Evolutionary conservation across 176 grass and related monocot genomes (phyloP).

Genomic region (Calamus simplicifolius): DNA sequence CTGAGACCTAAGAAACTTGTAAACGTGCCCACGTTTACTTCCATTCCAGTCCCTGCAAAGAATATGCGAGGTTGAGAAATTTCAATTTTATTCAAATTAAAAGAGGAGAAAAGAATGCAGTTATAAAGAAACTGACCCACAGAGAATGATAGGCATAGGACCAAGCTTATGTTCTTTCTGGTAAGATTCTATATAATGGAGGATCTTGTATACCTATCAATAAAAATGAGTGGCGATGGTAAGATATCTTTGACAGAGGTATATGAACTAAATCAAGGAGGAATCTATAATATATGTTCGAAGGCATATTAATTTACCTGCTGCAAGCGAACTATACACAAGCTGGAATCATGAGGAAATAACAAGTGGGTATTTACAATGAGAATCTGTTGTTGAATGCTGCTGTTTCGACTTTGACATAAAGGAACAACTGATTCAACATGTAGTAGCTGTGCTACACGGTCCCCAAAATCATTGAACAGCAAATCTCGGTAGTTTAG

Average conservation of each 20-base stretch:
- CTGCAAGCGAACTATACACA: slow-evolving; percentile 76
- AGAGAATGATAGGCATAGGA: slow-evolving; percentile 75
- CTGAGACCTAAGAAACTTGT: slow-evolving; percentile 85
- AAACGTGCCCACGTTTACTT: slow-evolving; percentile 93
- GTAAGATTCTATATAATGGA: slow-evolving; percentile 74
- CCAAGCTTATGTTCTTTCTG: slow-evolving; percentile 80
- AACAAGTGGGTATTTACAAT: slow-evolving; percentile 88
- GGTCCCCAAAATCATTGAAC: slow-evolving; percentile 91
- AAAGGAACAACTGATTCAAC: slow-evolving; percentile 55
- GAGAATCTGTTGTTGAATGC: slow-evolving; percentile 56
- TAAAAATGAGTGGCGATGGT: neutral
- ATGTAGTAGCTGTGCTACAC: slow-evolving; percentile 83
- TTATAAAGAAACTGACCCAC: slow-evolving; percentile 49
- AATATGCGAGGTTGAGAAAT: neutral
- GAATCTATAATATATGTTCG: too few relatives aligned
- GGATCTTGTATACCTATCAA: slow-evolving; percentile 79
- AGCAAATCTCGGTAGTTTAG: slow-evolving; percentile 56
- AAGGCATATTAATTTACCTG: slow-evolving; percentile 40
- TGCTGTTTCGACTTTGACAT: slow-evolving; percentile 37
- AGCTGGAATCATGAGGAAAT: slow-evolving; percentile 81
- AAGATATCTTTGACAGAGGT: too few relatives aligned
- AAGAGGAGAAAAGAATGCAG: neutral
- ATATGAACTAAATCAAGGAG: too few relatives aligned
- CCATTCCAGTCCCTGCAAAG: slow-evolving; percentile 80
- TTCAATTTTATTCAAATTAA: neutral